phyloP scores from a whole-genome alignment of 768 basidiomycete species.

The Porpolomopsis calyptriformis region DNA sequence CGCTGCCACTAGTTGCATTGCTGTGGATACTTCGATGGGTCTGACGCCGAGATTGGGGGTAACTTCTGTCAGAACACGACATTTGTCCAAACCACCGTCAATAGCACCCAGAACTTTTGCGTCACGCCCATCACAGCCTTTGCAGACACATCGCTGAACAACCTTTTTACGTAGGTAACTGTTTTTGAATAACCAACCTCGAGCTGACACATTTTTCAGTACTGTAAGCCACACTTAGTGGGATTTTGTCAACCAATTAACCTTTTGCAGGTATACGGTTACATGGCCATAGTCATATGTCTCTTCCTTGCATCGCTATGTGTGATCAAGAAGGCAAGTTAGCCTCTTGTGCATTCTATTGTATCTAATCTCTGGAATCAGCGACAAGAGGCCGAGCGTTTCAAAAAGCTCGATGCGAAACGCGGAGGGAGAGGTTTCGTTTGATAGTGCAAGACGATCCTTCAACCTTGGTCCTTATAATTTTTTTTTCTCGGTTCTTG shows the following conservation, averaged over 20 bases:
- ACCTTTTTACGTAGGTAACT: constrained; percentile 67
- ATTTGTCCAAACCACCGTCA: constrained; percentile 31
- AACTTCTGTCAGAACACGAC: constrained; percentile 41
- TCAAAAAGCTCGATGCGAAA: constrained; percentile 84
- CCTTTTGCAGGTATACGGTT: constrained; percentile 58
- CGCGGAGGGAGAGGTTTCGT: constrained; percentile 83
- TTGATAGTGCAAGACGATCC: constrained; percentile 23
- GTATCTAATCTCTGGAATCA: constrained; percentile 19
- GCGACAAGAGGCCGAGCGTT: constrained; percentile 73
- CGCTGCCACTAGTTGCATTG: constrained; percentile 47
- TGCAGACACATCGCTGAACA: constrained; percentile 66
- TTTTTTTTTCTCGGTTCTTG: neutral
- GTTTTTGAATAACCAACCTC: neutral
- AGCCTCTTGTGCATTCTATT: constrained; percentile 6
- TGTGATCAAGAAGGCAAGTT: constrained; percentile 64
- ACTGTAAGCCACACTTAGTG: constrained; percentile 25
- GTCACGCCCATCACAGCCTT: constrained; percentile 56
- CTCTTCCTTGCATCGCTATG: constrained; percentile 76
- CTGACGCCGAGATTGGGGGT: constrained; percentile 51
- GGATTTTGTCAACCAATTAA: neutral
- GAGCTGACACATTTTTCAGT: constrained; percentile 25
- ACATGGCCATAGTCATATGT: constrained; percentile 66
- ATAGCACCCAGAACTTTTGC: constrained; percentile 41
- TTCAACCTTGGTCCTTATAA: neutral
- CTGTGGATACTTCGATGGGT: constrained; percentile 77